phyloP scores from a whole-genome alignment of 768 basidiomycete species.

The Amanita muscaria region DNA sequence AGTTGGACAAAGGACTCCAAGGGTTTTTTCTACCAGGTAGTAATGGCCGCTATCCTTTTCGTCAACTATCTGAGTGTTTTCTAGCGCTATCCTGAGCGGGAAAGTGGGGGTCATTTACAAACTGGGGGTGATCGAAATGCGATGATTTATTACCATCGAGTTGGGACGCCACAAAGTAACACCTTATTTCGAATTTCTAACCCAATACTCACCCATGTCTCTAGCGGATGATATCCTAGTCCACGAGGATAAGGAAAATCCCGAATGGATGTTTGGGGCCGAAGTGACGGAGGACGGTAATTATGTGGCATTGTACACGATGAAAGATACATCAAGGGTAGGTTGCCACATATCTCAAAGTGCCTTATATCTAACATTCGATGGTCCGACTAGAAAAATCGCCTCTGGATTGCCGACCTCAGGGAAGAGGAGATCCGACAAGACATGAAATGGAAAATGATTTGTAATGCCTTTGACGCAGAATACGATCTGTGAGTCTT shows the following conservation, averaged over 20 bases:
- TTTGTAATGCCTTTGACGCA: slow-evolving; percentile 61
- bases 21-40: slow-evolving; percentile 78
- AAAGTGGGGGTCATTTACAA: slow-evolving; percentile 43
- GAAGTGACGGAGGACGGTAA: slow-evolving; percentile 56
- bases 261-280: slow-evolving; percentile 54
- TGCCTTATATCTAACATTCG: not conserved
- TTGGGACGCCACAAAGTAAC: slow-evolving; percentile 63
- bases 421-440: slow-evolving; percentile 48
- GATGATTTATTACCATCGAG: slow-evolving; percentile 66
- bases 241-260: slow-evolving; percentile 53
- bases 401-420: slow-evolving; percentile 67
- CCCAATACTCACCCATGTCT: not conserved
- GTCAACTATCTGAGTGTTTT: slow-evolving; percentile 9
- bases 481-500: slow-evolving; percentile 52
- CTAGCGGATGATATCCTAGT: slow-evolving; percentile 64
- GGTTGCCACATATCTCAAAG: slow-evolving; percentile 11
- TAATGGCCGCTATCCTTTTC: not conserved
- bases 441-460: slow-evolving; percentile 64
- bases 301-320: slow-evolving; percentile 47
- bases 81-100: slow-evolving; percentile 49
- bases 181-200: not conserved
- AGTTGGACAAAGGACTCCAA: slow-evolving; percentile 72
- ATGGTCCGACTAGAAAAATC: slow-evolving; percentile 47
- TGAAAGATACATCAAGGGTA: slow-evolving; percentile 59
- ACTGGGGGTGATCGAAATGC: slow-evolving; percentile 58